Percentiles rank a stretch among this genome's conserved stretches.
These are phyloP conservation scores for Acanthochlamys bracteata DNA, from an alignment of 106 monocot species.

Conservation along the genomic window DNA sequence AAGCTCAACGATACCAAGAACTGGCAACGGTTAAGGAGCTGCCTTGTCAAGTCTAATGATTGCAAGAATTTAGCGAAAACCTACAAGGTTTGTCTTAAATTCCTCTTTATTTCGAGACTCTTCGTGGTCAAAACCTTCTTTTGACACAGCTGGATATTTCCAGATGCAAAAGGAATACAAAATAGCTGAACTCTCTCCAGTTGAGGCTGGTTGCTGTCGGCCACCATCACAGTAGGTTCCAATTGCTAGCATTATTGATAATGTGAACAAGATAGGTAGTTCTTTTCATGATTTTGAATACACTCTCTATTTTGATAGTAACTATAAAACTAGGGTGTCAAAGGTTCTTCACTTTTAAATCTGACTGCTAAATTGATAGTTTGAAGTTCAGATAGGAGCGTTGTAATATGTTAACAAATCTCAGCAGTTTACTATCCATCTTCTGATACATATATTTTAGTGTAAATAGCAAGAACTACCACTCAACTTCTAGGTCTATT, in stretches of 20 bases:
- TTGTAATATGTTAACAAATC: too few species aligned
- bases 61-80: constrained; percentile 67
- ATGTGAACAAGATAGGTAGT: too few species aligned
- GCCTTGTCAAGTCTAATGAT: constrained; percentile 76
- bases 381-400: too few species aligned
- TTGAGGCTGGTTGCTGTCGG: constrained; percentile 93
- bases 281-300: too few species aligned
- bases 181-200: constrained; percentile 71
- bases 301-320: too few species aligned
- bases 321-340: too few species aligned
- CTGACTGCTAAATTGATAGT: too few species aligned
- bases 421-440: too few species aligned
- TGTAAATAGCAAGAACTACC: too few species aligned
- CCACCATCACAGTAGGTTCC: constrained; percentile 83
- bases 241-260: background rate
- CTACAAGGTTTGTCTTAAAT: constrained; percentile 56
- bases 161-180: constrained; percentile 80
- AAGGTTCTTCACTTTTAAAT: too few species aligned
- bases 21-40: constrained; percentile 78
- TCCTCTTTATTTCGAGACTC: background rate
- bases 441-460: too few species aligned
- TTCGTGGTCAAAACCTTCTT: background rate
- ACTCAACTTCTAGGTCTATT: too few species aligned
- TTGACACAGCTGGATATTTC: background rate
- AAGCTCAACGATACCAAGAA: constrained; percentile 77